phyloP scores from a whole-genome alignment of 495 filamentous ascomycete genomes.

The Evansstolkia leycettana region DNA sequence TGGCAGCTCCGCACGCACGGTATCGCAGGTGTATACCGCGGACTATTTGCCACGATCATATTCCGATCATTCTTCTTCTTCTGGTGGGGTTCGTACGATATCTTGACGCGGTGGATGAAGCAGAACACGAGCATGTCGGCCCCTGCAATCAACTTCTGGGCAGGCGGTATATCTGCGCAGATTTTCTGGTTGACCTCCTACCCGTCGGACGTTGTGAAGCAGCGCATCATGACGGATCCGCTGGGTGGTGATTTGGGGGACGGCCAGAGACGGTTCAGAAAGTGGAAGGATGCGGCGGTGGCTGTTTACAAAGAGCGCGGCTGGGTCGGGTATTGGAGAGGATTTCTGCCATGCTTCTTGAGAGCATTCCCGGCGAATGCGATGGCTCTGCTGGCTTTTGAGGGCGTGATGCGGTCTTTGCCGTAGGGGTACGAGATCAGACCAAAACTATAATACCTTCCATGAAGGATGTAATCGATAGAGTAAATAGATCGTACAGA shows the following conservation, averaged over 20 bases:
- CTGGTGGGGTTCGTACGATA: slow-evolving; percentile 91
- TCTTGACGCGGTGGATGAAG: slow-evolving; percentile 57
- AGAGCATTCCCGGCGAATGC: slow-evolving; percentile 96
- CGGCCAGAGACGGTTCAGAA: slow-evolving; percentile 53
- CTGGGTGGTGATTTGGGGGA: slow-evolving; percentile 59
- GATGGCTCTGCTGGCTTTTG: slow-evolving; percentile 84
- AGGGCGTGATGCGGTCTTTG: slow-evolving; percentile 76
- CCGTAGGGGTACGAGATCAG: too few relatives aligned
- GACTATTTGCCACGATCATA: slow-evolving; percentile 69
- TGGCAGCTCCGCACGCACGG: slow-evolving; percentile 41
- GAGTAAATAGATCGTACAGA: too few relatives aligned
- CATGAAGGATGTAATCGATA: too few relatives aligned
- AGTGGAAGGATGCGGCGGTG: slow-evolving; percentile 71
- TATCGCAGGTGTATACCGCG: slow-evolving; percentile 69
- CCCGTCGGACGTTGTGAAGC: slow-evolving; percentile 91
- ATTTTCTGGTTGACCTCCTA: slow-evolving; percentile 89
- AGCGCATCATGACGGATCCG: slow-evolving; percentile 92
- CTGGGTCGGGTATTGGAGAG: slow-evolving; percentile 75
- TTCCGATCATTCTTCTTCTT: slow-evolving; percentile 93
- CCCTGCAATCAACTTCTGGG: slow-evolving; percentile 91
- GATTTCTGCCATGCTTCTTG: slow-evolving; percentile 86
- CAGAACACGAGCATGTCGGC: slow-evolving; percentile 57
- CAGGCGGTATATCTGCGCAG: slow-evolving; percentile 83
- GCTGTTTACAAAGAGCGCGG: slow-evolving; percentile 68
- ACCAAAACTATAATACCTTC: too few relatives aligned